phyloP scores from a whole-genome alignment of 2,329 filamentous ascomycete genomes.

The Exophiala sp. region DNA sequence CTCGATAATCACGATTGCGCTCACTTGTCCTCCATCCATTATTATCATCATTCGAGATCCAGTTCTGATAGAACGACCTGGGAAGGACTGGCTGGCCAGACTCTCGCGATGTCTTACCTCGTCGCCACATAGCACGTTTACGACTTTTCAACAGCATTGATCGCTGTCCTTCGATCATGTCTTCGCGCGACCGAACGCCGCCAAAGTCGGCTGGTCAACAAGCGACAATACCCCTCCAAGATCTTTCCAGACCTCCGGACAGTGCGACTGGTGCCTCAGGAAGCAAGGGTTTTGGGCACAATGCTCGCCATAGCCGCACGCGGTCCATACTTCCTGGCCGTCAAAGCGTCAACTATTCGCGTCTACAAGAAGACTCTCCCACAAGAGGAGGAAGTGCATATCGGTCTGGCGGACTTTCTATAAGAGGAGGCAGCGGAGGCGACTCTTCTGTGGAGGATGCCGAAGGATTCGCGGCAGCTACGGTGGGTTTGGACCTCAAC shows the following conservation, averaged over 20 bases:
- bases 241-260: constrained; percentile 48
- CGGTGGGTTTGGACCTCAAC: constrained; percentile 42
- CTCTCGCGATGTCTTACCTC: no score
- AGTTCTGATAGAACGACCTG: no score
- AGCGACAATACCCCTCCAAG: constrained; percentile 67
- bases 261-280: constrained; percentile 29
- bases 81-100: no score
- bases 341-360: constrained; percentile 33
- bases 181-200: constrained; percentile 27
- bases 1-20: no score
- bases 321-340: constrained; percentile 45
- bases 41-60: no score
- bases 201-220: constrained; percentile 29
- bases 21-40: no score
- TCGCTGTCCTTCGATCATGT: constrained; percentile 15
- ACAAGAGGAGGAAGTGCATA: constrained; percentile 21
- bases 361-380: constrained; percentile 24
- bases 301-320: constrained; percentile 36
- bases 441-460: constrained; percentile 38
- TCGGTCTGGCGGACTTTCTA: constrained; percentile 4
- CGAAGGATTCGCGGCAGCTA: constrained; percentile 41
- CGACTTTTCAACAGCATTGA: not conserved
- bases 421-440: constrained; percentile 34
- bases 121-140: no score
- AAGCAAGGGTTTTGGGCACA: constrained; percentile 28